Evolutionary conservation across 148 eudicot genomes (phyloP).

Genomic region (Camellia sinensis): DNA sequence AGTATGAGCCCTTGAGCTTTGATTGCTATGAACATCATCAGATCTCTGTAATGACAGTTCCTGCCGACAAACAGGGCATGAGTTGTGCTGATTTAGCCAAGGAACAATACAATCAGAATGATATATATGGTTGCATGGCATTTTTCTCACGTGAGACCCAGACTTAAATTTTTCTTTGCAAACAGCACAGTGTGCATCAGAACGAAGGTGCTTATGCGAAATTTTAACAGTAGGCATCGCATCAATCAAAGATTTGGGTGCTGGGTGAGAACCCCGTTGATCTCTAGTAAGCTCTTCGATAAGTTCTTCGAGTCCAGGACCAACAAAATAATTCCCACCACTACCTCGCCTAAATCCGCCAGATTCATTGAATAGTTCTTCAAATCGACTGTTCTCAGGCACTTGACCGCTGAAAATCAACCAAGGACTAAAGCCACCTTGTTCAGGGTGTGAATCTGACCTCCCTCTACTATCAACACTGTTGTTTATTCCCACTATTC

Average conservation of each 20-base stretch:
- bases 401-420: conserved; percentile 45
- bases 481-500: conserved; percentile 20
- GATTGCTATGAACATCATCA: background rate
- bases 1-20: conserved; percentile 14
- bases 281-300: conserved; percentile 33
- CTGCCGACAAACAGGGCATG: conserved; percentile 55
- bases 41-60: conserved; percentile 19
- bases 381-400: conserved; percentile 34
- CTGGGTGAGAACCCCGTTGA: conserved; percentile 33
- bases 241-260: conserved; percentile 40
- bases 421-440: conserved; percentile 31
- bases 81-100: conserved; percentile 40
- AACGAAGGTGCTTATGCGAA: conserved; percentile 32
- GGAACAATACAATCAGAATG: conserved; percentile 56
- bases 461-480: conserved; percentile 19
- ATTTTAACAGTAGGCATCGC: conserved; percentile 43
- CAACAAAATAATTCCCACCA: conserved; percentile 47
- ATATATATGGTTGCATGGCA: conserved; percentile 51
- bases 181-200: conserved; percentile 43
- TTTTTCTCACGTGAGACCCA: conserved; percentile 40
- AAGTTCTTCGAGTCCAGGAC: conserved; percentile 52
- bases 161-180: conserved; percentile 49
- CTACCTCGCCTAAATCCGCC: conserved; percentile 39
- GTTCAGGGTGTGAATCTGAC: conserved; percentile 17
- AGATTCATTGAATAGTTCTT: conserved; percentile 41